Evolutionary conservation across 768 basidiomycete genomes (phyloP).

Genomic region (Gloeophyllum trabeum): DNA sequence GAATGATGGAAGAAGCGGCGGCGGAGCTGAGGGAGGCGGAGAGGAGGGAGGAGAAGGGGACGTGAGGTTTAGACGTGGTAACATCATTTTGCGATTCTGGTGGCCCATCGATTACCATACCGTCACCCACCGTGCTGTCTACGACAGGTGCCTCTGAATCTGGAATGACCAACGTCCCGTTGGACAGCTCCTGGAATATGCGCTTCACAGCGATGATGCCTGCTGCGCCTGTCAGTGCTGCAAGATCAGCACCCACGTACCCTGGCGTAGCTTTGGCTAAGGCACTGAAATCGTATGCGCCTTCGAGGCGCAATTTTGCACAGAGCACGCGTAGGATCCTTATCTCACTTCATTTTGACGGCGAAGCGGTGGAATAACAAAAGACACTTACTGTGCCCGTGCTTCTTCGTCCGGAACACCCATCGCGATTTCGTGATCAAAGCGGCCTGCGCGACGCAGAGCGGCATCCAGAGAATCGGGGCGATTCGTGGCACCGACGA

Average conservation of each 20-base stretch:
- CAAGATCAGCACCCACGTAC: constrained; percentile 92
- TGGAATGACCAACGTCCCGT: constrained; percentile 40
- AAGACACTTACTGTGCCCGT: constrained; percentile 62
- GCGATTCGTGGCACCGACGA: constrained; percentile 94
- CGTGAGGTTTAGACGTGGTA: constrained; percentile 2
- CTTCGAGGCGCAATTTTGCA: constrained; percentile 71
- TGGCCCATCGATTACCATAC: constrained; percentile 27
- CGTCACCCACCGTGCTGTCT: neutral
- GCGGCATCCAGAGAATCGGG: constrained; percentile 94
- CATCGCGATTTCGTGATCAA: constrained; percentile 97
- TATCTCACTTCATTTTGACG: neutral
- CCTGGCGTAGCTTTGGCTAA: constrained; percentile 94
- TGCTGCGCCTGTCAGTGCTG: constrained; percentile 84
- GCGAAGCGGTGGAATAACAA: neutral
- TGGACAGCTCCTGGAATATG: constrained; percentile 65
- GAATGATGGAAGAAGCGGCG: constrained; percentile 56
- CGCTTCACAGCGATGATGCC: constrained; percentile 95
- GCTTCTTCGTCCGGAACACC: constrained; percentile 91
- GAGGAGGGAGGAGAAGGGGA: constrained; percentile 24
- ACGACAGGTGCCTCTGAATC: constrained; percentile 48
- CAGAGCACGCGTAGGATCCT: constrained; percentile 87
- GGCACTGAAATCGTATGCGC: constrained; percentile 76
- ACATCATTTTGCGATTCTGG: neutral
- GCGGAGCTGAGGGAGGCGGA: constrained; percentile 25
- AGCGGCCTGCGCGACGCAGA: constrained; percentile 84